phyloP scores from a whole-genome alignment of 2,329 filamentous ascomycete species.

The Fusarium succisae region DNA sequence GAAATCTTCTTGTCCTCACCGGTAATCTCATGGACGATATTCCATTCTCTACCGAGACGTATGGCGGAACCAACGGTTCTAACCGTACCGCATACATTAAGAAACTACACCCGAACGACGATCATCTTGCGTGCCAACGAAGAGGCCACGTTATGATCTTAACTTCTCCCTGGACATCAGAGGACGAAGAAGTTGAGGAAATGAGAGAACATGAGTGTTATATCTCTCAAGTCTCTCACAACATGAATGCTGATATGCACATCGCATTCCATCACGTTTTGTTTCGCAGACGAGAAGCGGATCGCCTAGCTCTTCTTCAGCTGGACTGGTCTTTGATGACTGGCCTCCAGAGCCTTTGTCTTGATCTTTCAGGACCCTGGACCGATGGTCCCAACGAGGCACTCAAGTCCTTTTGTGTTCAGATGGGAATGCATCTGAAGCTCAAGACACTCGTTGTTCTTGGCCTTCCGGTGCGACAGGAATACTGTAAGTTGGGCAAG shows the following conservation, averaged over 20 bases:
- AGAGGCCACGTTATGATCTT: constrained; percentile 15
- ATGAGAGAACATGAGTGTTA: background rate
- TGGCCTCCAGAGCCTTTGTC: constrained; percentile 18
- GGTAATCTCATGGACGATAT: background rate
- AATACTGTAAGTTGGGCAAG: background rate
- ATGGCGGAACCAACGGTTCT: background rate
- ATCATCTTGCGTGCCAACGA: background rate
- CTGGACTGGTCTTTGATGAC: constrained; percentile 13
- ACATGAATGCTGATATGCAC: background rate
- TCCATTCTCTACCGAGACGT: background rate
- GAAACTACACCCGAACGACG: background rate
- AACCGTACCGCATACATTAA: background rate
- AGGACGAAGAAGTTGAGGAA: background rate
- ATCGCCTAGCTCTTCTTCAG: background rate
- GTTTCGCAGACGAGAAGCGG: no score
- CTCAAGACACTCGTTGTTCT: constrained; percentile 23
- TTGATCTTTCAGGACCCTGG: constrained; percentile 6
- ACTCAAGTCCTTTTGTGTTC: background rate
- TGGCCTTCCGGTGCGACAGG: background rate
- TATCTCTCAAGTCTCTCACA: background rate
- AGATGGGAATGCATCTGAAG: constrained; percentile 1
- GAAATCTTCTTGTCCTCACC: background rate
- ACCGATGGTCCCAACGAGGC: background rate
- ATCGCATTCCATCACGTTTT: background rate
- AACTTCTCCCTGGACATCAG: background rate